Evolutionary conservation across 495 filamentous ascomycete species (phyloP).

Genomic region (Hamigera avellanea): DNA sequence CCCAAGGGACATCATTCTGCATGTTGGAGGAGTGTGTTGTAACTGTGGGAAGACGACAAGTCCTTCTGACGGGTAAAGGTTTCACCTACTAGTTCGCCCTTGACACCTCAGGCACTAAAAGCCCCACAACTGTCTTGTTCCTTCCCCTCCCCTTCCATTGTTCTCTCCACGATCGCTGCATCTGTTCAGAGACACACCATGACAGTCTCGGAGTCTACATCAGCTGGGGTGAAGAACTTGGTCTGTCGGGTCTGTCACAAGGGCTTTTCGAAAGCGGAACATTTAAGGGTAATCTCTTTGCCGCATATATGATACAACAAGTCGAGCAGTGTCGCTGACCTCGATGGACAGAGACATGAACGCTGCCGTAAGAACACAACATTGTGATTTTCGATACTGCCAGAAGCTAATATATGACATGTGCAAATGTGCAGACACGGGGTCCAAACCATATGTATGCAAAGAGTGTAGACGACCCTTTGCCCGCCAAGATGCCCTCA

Average conservation of each 20-base stretch:
- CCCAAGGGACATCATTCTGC: no score
- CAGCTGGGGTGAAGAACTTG: conserved; percentile 18
- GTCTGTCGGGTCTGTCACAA: conserved; percentile 33
- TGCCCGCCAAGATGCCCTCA: conserved; percentile 36
- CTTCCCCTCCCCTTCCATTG: no score
- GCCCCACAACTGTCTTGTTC: no score
- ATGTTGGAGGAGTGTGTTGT: no score
- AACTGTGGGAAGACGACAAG: no score
- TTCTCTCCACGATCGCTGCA: background rate
- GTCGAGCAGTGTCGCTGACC: conserved; percentile 8
- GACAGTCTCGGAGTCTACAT: conserved; percentile 4
- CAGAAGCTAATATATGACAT: conserved; percentile 2
- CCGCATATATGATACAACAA: conserved; percentile 3
- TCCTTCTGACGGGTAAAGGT: no score
- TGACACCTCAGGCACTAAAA: no score
- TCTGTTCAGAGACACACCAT: conserved; percentile 1
- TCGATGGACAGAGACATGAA: conserved; percentile 31
- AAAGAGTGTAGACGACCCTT: conserved; percentile 32
- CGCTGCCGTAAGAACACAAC: conserved; percentile 38
- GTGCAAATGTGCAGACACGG: conserved; percentile 29
- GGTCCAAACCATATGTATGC: conserved; percentile 33
- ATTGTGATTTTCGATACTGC: no score
- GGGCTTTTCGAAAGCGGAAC: conserved; percentile 34
- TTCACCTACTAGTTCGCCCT: no score
- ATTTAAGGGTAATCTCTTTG: conserved; percentile 23